A percentile compares a stretch with the other conserved stretches of the same genome.
These are phyloP conservation scores for Salix viminalis DNA, from an alignment of 345 rosid genomes.

Conservation along the genomic window DNA sequence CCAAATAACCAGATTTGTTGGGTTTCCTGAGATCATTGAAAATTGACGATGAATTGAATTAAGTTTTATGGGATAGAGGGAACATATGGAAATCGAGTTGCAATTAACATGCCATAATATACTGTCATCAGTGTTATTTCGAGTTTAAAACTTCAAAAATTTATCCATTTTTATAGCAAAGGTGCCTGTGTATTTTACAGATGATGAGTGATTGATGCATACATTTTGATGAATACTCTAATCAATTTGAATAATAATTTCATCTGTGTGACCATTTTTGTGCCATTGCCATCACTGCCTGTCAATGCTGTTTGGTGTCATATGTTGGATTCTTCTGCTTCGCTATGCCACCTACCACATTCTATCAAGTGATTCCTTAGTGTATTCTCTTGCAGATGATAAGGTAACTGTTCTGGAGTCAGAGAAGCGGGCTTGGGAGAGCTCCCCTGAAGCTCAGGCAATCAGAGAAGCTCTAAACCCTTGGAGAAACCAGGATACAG, in stretches of 20 bases:
- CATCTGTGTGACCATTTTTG: not conserved
- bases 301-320: not conserved
- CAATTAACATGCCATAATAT: not conserved
- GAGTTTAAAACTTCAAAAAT: not conserved
- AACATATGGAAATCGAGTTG: not conserved
- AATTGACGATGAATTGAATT: not conserved
- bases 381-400: constrained; percentile 48
- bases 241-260: not conserved
- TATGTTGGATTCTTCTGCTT: not conserved
- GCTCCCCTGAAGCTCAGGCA: constrained; percentile 72
- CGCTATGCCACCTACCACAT: not conserved
- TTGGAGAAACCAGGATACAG: constrained; percentile 62
- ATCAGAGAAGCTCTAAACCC: constrained; percentile 77
- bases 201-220: not conserved
- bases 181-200: not conserved
- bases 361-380: not conserved
- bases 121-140: not conserved
- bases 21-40: not conserved
- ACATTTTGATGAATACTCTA: not conserved
- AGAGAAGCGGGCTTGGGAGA: constrained; percentile 76
- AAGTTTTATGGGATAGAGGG: not conserved
- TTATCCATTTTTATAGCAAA: not conserved
- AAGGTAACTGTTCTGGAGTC: constrained; percentile 79
- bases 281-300: not conserved
- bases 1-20: not conserved